These are phyloP conservation scores for Auxenochlorella pyrenoidosa DNA, from an alignment of 139 green algal genomes.

Conservation along the genomic window DNA sequence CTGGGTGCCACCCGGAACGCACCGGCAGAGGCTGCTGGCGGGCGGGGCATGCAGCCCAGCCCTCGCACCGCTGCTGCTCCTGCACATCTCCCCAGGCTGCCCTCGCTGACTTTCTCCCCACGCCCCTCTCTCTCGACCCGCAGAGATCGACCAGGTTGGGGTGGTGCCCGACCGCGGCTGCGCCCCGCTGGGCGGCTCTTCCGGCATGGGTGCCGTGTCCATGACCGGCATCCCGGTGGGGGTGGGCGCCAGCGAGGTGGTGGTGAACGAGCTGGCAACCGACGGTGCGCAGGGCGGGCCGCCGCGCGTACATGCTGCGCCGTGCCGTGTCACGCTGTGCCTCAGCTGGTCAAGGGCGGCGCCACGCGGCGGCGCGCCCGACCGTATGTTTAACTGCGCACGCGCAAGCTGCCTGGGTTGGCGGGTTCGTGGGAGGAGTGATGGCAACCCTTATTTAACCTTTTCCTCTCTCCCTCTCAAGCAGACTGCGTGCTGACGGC, in stretches of 20 bases:
- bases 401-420: not conserved
- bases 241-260: slow-evolving; percentile 31
- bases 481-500: slow-evolving; percentile 36
- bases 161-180: slow-evolving; percentile 35
- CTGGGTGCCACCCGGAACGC: too few species aligned
- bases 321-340: not conserved
- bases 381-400: too few species aligned
- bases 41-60: too few species aligned
- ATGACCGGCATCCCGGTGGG: slow-evolving; percentile 46
- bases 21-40: too few species aligned
- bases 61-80: too few species aligned
- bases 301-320: too few species aligned
- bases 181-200: not conserved
- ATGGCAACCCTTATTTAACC: not conserved
- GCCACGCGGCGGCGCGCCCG: too few species aligned
- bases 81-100: too few species aligned
- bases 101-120: not conserved
- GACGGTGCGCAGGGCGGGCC: slow-evolving; percentile 24
- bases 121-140: not conserved
- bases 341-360: too few species aligned
- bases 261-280: slow-evolving; percentile 43
- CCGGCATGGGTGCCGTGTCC: not conserved
- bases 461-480: not conserved
- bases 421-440: not conserved
- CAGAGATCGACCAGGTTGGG: slow-evolving; percentile 46